Base-by-base conservation (phyloP, 441 rosid species). In the Jatropha multifida region DNA sequence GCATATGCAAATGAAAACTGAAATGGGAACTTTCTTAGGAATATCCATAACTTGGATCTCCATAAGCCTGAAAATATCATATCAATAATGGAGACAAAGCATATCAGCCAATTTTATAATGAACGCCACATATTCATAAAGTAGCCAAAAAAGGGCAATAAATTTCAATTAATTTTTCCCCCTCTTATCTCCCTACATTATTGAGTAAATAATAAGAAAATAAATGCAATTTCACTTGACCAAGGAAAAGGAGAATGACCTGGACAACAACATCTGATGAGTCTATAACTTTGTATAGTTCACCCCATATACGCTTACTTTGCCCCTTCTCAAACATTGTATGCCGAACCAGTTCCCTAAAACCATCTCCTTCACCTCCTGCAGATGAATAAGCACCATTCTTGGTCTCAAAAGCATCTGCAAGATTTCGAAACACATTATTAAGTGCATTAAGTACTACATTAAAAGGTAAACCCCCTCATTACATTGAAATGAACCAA, bases 271-370 rank as follows among this genome's bases (percentile, higher is more conserved):
- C 99, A 82, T 96, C 98, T 52, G 98, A 94, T 9, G 99, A 96
- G 81, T 96, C 98, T 5, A 92, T 86, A 48, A 96, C 99, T 90
- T 96, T 92, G 89, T 96, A 96, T 60, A 96, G 96, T 81, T 96
- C 98, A 69, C 97, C 97, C 98, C 99, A 94, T 81, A 96, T 91
- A 69, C 97, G 96, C 80, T 96, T 96, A 56, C 98, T 96, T 83
- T 96, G 97, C 64, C 97, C 99, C 83, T 94, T 96, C 80, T 96
- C 98, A 86, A 96, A 96, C 98, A 96, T 96, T 2, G 87, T 92
- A 79, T 94, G 97, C 68, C 97, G 90, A 65, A 93, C 98, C 76
- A 96, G 84, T 72, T 94, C 98, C 83, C 94, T 89, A 75, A 90
- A 81, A 74, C 97, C 96, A 72, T 94, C 98, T 72, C 1, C 94